phyloP scores from a whole-genome alignment of 2,329 filamentous ascomycete species.

The Ramularia collo-cygni region DNA sequence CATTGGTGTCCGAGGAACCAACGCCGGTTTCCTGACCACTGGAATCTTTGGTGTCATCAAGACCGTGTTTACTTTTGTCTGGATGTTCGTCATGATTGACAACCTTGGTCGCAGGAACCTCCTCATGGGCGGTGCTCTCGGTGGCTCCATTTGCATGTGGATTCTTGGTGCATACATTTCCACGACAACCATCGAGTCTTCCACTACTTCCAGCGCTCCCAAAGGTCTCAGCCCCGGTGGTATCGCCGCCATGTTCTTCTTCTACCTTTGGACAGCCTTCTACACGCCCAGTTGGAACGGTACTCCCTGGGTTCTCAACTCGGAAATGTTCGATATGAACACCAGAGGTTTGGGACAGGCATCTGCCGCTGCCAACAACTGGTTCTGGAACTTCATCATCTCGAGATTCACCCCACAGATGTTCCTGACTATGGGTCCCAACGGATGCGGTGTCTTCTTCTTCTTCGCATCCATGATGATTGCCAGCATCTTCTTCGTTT shows the following conservation, averaged over 20 bases:
- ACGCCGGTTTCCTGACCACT: constrained; percentile 57
- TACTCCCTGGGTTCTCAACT: constrained; percentile 68
- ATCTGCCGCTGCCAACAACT: constrained; percentile 44
- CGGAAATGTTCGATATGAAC: constrained; percentile 67
- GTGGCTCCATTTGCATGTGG: constrained; percentile 59
- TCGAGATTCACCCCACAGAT: constrained; percentile 61
- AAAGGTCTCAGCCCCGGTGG: constrained; percentile 41
- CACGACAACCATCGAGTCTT: constrained; percentile 27
- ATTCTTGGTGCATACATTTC: constrained; percentile 55
- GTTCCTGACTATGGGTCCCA: constrained; percentile 39
- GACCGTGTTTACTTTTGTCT: constrained; percentile 60
- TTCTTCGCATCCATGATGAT: constrained; percentile 45
- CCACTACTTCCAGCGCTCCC: constrained; percentile 28
- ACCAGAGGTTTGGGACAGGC: constrained; percentile 64
- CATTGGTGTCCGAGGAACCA: constrained; percentile 56
- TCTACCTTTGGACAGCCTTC: constrained; percentile 62
- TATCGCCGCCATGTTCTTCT: constrained; percentile 61
- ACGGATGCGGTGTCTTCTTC: constrained; percentile 36
- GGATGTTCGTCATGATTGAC: constrained; percentile 64
- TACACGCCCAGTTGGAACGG: constrained; percentile 52
- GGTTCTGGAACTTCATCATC: constrained; percentile 66
- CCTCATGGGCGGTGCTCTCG: constrained; percentile 57
- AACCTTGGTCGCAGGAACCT: constrained; percentile 55
- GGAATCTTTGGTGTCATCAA: constrained; percentile 74
- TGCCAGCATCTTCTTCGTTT: constrained; percentile 39